phyloP scores from a whole-genome alignment of 169 alveolate genomes.

The Cryptosporidium meleagridis region DNA sequence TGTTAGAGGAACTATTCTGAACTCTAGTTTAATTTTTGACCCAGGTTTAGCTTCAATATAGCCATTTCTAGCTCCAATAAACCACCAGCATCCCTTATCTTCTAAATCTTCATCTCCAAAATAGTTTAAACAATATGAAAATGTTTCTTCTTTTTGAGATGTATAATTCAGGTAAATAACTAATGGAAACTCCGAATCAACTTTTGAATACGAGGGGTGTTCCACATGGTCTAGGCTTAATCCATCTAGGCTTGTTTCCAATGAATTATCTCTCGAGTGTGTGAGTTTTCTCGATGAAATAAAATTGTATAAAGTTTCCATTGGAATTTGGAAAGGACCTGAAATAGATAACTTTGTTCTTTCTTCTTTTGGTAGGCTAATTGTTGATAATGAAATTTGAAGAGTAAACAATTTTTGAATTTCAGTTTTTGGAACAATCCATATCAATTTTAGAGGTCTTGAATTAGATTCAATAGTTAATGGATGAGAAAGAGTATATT shows the following conservation, averaged over 20 bases:
- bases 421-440: conserved; percentile 41
- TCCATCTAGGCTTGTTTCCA: conserved; percentile 11
- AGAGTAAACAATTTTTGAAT: background rate
- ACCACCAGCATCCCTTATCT: conserved; percentile 48
- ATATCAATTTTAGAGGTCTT: conserved; percentile 33
- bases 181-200: conserved; percentile 14
- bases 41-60: conserved; percentile 29
- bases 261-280: background rate
- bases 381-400: background rate
- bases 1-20: conserved; percentile 41
- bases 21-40: conserved; percentile 23
- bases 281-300: background rate
- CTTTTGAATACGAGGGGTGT: conserved; percentile 17
- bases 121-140: conserved; percentile 31
- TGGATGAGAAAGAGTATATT: conserved; percentile 13
- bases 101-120: background rate
- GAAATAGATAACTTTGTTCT: conserved; percentile 8
- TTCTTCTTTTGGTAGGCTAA: background rate
- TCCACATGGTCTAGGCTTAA: conserved; percentile 9
- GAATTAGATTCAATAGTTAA: background rate
- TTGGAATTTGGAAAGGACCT: conserved; percentile 57
- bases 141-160: background rate
- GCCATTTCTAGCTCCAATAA: conserved; percentile 63
- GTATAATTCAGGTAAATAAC: conserved; percentile 9
- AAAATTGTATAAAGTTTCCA: background rate